Evolutionary conservation across 2,329 filamentous ascomycete genomes (phyloP).

Genomic region (Phyllosticta citriasiana): DNA sequence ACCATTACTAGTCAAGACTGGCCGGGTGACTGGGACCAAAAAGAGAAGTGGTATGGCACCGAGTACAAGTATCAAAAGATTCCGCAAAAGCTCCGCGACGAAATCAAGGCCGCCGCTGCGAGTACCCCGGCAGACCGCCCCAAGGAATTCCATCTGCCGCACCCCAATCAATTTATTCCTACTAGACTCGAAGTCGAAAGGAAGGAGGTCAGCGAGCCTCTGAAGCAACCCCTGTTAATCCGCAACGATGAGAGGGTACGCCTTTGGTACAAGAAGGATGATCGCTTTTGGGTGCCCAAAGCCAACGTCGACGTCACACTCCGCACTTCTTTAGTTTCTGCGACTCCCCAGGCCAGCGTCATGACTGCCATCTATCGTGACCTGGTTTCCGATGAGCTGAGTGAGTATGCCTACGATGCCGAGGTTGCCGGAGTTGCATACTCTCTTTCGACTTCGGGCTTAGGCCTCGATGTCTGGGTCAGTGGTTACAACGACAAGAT

Average conservation of each 20-base stretch:
- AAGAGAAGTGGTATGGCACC: slow-evolving; percentile 96
- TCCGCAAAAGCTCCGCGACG: slow-evolving; percentile 60
- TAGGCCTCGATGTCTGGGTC: slow-evolving; percentile 68
- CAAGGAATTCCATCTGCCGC: slow-evolving; percentile 70
- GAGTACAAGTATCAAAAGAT: slow-evolving; percentile 82
- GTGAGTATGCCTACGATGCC: slow-evolving; percentile 92
- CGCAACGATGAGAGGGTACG: slow-evolving; percentile 72
- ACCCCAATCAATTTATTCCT: slow-evolving; percentile 92
- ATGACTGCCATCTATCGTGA: slow-evolving; percentile 75
- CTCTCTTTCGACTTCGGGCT: slow-evolving; percentile 59
- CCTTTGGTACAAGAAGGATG: slow-evolving; percentile 97
- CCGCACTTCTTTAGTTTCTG: slow-evolving; percentile 66
- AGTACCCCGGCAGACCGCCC: slow-evolving; percentile 51
- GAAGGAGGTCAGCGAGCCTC: slow-evolving; percentile 71
- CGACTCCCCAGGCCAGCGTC: slow-evolving; percentile 67
- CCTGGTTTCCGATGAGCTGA: slow-evolving; percentile 76
- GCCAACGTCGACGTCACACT: slow-evolving; percentile 76
- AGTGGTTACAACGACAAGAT: slow-evolving; percentile 97
- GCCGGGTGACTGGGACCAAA: slow-evolving; percentile 74
- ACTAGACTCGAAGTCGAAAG: slow-evolving; percentile 90
- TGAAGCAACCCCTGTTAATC: slow-evolving; percentile 67
- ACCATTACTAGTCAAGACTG: slow-evolving; percentile 73
- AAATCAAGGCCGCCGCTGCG: slow-evolving; percentile 55
- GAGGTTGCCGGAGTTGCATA: slow-evolving; percentile 86
- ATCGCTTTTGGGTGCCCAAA: slow-evolving; percentile 96